A percentile compares a stretch with the other conserved stretches of the same genome.
Conservation (phyloP, 208 protist genomes). For the Crithidia brevicula region DNA sequence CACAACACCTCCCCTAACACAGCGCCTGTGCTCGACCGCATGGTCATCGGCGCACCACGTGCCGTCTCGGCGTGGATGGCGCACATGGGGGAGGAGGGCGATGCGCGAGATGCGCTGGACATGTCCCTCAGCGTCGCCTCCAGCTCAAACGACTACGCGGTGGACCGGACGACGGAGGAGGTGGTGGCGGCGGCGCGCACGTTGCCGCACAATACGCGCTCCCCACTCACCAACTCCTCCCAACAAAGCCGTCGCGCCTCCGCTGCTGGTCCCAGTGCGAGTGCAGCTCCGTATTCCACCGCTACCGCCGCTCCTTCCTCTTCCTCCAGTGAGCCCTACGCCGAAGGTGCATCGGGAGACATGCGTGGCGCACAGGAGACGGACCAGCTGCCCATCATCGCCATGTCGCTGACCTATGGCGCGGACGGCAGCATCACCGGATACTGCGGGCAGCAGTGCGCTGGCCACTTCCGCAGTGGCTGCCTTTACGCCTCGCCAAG, state of each 20-base stretch:
- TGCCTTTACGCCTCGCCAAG: constrained; percentile 16
- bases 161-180: background rate
- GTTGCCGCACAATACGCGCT: background rate
- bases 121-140: constrained; percentile 27
- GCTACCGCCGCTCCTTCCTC: background rate
- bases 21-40: background rate
- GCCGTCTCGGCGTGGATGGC: constrained; percentile 24
- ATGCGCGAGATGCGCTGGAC: constrained; percentile 9
- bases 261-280: background rate
- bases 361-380: background rate
- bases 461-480: constrained; percentile 30
- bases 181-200: background rate
- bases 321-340: background rate
- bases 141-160: constrained; percentile 18
- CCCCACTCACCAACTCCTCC: background rate
- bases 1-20: background rate
- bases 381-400: constrained; percentile 10
- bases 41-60: constrained; percentile 23
- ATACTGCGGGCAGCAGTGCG: constrained; percentile 32
- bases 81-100: constrained; percentile 7
- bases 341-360: background rate
- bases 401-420: constrained; percentile 32
- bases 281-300: background rate
- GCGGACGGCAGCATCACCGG: constrained; percentile 40
- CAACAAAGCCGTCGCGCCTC: background rate